Conservation (phyloP, 129 eudicot genomes). For the Lactuca saligna region DNA sequence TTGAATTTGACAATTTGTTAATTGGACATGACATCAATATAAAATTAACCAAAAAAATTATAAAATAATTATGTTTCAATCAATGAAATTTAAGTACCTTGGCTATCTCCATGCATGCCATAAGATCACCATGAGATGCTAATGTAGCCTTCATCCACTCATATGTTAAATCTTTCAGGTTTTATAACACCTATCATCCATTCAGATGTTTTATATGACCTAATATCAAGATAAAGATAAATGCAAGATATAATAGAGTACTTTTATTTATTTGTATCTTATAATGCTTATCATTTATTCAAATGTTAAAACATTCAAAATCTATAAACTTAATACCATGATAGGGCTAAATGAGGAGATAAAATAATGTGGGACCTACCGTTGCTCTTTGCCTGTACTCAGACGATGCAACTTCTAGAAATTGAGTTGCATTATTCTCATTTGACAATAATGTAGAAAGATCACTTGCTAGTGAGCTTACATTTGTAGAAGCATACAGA, state of each 20-base stretch:
- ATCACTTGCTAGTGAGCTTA: conserved; percentile 58
- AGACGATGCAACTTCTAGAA: conserved; percentile 61
- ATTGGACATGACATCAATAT: not conserved
- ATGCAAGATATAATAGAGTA: too few relatives aligned
- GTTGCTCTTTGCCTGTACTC: conserved; percentile 85
- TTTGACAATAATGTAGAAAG: conserved; percentile 49
- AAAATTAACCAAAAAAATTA: conserved; percentile 17
- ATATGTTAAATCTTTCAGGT: not conserved
- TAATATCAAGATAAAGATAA: not conserved
- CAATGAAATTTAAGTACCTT: conserved; percentile 53
- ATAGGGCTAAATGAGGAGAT: too few relatives aligned
- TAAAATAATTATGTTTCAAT: not conserved
- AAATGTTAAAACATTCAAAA: too few relatives aligned
- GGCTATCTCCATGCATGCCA: conserved; percentile 95
- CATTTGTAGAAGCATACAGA: conserved; percentile 61
- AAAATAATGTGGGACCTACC: conserved; percentile 39
- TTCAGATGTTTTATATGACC: not conserved
- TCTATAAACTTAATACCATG: too few relatives aligned
- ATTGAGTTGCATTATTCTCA: conserved; percentile 38
- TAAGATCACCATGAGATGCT: conserved; percentile 94
- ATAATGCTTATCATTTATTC: too few relatives aligned
- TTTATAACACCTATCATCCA: not conserved
- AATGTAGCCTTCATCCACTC: not conserved
- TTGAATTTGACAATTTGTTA: not conserved
- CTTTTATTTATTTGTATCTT: too few relatives aligned